A percentile compares a stretch with the other conserved stretches of the same genome.
Evolutionary conservation across 352 stramenopile genomes (phyloP).

Genomic region (Phytophthora citrophthora): DNA sequence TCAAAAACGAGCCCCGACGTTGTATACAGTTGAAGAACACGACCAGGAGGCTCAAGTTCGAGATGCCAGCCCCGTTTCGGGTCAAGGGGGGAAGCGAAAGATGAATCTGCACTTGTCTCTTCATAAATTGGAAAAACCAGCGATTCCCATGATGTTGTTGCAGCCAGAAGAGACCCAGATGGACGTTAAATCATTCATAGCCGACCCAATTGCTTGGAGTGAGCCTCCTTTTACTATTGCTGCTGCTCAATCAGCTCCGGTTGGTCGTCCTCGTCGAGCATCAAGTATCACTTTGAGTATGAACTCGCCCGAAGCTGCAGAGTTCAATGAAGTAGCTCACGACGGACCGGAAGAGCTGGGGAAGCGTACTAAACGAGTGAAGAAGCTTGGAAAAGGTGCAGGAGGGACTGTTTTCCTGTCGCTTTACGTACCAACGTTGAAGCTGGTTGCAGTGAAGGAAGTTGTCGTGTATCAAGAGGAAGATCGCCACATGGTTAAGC

Average conservation of each 20-base stretch:
- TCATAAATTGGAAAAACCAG: conserved; percentile 36
- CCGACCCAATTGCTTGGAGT: background rate
- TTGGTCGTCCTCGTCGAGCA: conserved; percentile 32
- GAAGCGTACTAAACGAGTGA: conserved; percentile 68
- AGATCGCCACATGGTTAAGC: conserved; percentile 85
- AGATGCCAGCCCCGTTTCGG: conserved; percentile 20
- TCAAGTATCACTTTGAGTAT: conserved; percentile 71
- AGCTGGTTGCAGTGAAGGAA: conserved; percentile 89
- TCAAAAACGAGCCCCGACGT: conserved; percentile 15
- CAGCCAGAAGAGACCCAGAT: conserved; percentile 11
- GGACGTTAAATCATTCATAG: conserved; percentile 2
- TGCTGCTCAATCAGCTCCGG: conserved; percentile 9
- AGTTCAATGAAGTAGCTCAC: conserved; percentile 77
- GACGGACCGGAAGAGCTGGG: conserved; percentile 74
- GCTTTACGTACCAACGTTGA: conserved; percentile 83
- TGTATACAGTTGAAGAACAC: conserved; percentile 10
- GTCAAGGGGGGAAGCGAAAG: conserved; percentile 49
- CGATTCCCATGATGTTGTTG: conserved; percentile 48
- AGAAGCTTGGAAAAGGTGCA: conserved; percentile 83
- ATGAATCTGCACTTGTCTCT: conserved; percentile 67
- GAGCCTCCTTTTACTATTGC: background rate
- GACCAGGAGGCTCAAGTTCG: conserved; percentile 16
- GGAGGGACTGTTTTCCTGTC: conserved; percentile 83
- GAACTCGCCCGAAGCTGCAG: conserved; percentile 64
- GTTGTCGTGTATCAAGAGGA: conserved; percentile 82